phyloP scores from a whole-genome alignment of 768 basidiomycete genomes.

The Boletus subcaerulescens region DNA sequence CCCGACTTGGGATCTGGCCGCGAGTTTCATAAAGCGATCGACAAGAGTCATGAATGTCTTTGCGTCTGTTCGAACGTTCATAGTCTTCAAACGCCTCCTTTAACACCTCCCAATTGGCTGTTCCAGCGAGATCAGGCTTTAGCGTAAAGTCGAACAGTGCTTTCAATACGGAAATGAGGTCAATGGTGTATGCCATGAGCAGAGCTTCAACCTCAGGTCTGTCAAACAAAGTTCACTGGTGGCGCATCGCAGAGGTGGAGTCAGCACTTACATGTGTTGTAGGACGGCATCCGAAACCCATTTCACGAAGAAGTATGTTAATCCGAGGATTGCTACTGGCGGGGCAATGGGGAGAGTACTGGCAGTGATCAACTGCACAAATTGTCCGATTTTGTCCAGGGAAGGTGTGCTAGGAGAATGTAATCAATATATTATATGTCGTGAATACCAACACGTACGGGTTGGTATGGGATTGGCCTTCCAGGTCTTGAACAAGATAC shows the following conservation, averaged over 20 bases:
- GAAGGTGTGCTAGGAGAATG: background rate
- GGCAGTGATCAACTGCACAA: background rate
- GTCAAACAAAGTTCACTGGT: background rate
- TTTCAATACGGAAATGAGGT: constrained; percentile 1
- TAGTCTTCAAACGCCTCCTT: constrained; percentile 5
- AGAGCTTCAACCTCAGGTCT: constrained; percentile 2
- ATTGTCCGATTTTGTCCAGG: background rate
- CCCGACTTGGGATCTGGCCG: background rate
- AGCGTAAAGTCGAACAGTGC: constrained; percentile 3
- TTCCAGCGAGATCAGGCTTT: constrained; percentile 5
- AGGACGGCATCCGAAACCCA: constrained; percentile 2
- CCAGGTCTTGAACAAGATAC: constrained; percentile 3
- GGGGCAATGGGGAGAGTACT: background rate
- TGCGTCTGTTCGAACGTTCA: background rate
- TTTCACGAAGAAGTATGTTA: constrained; percentile 1
- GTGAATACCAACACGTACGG: background rate
- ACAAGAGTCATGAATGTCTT: background rate
- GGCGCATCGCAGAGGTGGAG: background rate
- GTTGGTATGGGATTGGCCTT: background rate
- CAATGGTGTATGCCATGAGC: constrained; percentile 2
- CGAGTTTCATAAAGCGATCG: background rate
- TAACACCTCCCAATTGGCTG: constrained; percentile 1
- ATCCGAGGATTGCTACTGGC: constrained; percentile 5
- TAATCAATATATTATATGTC: background rate
- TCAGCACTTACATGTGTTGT: background rate